Conservation (phyloP, 768 basidiomycete species). For the Thelephora aurantiotincta region DNA sequence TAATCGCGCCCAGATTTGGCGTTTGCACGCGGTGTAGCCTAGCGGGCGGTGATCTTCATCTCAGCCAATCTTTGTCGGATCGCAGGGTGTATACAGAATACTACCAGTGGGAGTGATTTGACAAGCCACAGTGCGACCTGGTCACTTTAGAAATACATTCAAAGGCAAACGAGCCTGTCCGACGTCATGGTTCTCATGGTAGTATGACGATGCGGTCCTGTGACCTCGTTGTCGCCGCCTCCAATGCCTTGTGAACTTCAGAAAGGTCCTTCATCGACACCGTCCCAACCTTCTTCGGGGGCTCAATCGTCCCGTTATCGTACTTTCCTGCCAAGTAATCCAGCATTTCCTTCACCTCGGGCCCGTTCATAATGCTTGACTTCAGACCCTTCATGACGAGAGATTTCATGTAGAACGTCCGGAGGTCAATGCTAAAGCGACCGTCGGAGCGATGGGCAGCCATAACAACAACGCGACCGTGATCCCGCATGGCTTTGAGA, state of each 20-base stretch:
- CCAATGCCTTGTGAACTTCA: slow-evolving; percentile 11
- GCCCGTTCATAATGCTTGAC: slow-evolving; percentile 13
- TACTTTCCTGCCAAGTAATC: slow-evolving; percentile 18
- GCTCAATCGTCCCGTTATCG: slow-evolving; percentile 15
- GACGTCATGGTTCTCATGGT: too few species aligned
- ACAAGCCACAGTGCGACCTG: too few species aligned
- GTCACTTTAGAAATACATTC: too few species aligned
- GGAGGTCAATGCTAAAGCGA: slow-evolving; percentile 17
- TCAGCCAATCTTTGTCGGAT: too few species aligned
- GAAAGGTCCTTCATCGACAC: slow-evolving; percentile 12
- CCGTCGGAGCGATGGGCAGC: slow-evolving; percentile 20
- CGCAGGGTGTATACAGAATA: too few species aligned
- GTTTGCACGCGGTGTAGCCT: too few species aligned
- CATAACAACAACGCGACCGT: slow-evolving; percentile 21
- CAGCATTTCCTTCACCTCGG: slow-evolving; percentile 15
- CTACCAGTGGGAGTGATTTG: too few species aligned
- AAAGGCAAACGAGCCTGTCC: too few species aligned
- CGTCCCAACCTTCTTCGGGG: slow-evolving; percentile 13
- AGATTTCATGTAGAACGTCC: slow-evolving; percentile 9
- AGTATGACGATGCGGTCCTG: slow-evolving; percentile 16
- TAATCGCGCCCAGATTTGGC: too few species aligned
- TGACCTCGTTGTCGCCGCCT: slow-evolving; percentile 14
- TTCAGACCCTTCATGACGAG: slow-evolving; percentile 19
- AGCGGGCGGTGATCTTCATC: too few species aligned
- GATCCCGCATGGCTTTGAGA: slow-evolving; percentile 18